Conservation (phyloP, 1,284 basidiomycete species). For the Paramarasmius palmivorus region DNA sequence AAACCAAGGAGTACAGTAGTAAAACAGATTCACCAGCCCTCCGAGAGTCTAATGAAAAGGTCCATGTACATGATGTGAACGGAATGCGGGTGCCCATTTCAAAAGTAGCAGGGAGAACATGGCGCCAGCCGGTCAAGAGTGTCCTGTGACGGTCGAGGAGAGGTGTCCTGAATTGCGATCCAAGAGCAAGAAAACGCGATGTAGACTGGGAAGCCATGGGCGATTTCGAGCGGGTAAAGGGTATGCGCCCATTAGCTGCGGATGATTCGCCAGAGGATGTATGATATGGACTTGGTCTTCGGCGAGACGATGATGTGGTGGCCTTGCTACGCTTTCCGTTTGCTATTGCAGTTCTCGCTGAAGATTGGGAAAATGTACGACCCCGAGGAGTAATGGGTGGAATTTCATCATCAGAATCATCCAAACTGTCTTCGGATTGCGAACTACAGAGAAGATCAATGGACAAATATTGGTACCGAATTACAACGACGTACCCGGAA, state of each 20-base stretch:
- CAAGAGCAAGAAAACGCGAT: constrained; percentile 30
- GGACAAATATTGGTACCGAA: background rate
- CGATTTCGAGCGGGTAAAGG: constrained; percentile 62
- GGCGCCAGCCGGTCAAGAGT: constrained; percentile 8
- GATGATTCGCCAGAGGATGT: constrained; percentile 35
- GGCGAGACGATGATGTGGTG: background rate
- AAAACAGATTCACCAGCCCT: constrained; percentile 57
- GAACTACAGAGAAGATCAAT: constrained; percentile 35
- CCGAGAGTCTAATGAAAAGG: constrained; percentile 54
- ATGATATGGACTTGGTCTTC: constrained; percentile 4
- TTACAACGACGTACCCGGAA: constrained; percentile 51
- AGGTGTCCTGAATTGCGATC: constrained; percentile 12
- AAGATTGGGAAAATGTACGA: constrained; percentile 13
- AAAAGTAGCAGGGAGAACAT: constrained; percentile 44
- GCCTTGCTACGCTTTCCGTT: constrained; percentile 2
- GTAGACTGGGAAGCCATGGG: constrained; percentile 36
- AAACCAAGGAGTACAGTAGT: constrained; percentile 53
- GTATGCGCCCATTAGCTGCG: constrained; percentile 19
- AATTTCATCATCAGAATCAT: constrained; percentile 48
- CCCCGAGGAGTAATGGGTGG: constrained; percentile 36
- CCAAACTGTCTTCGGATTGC: constrained; percentile 46
- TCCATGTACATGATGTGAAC: constrained; percentile 36
- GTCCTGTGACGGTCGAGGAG: constrained; percentile 27
- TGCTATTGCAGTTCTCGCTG: background rate
- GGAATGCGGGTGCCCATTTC: constrained; percentile 43